These are phyloP conservation scores for Claviceps sp. DNA, from an alignment of 2,329 filamentous ascomycete species.

Conservation along the genomic window DNA sequence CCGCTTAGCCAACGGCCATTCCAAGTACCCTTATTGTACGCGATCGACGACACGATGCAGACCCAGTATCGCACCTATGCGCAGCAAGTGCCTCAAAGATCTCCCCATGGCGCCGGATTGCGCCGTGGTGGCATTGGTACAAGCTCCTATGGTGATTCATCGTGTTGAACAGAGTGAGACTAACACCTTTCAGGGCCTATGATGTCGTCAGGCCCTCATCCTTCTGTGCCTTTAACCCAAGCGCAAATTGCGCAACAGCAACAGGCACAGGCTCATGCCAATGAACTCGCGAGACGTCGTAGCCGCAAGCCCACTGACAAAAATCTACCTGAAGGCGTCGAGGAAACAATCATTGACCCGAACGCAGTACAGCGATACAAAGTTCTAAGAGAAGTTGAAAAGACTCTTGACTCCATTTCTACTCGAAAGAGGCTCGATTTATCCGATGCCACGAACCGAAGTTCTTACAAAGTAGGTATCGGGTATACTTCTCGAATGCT, in stretches of 20 bases:
- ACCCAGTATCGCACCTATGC: conserved; percentile 37
- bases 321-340: conserved; percentile 82
- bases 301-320: conserved; percentile 89
- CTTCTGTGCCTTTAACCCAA: conserved; percentile 36
- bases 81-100: conserved; percentile 36
- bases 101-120: conserved; percentile 33
- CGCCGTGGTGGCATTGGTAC: conserved; percentile 41
- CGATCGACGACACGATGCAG: conserved; percentile 29
- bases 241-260: conserved; percentile 40
- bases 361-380: conserved; percentile 74
- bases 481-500: not conserved
- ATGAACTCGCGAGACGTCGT: conserved; percentile 61
- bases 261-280: conserved; percentile 38
- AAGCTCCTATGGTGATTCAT: conserved; percentile 9
- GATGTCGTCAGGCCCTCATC: conserved; percentile 41
- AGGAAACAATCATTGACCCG: conserved; percentile 61
- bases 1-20: too few relatives aligned
- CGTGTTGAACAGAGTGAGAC: conserved; percentile 1
- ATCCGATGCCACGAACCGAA: conserved; percentile 21
- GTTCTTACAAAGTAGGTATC: conserved; percentile 49
- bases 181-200: conserved; percentile 32
- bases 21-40: not conserved
- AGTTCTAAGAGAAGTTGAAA: conserved; percentile 74
- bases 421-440: conserved; percentile 89
- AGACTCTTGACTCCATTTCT: conserved; percentile 80